These are phyloP conservation scores for Cercospora sesami DNA, from an alignment of 2,329 filamentous ascomycete genomes.

Conservation along the genomic window DNA sequence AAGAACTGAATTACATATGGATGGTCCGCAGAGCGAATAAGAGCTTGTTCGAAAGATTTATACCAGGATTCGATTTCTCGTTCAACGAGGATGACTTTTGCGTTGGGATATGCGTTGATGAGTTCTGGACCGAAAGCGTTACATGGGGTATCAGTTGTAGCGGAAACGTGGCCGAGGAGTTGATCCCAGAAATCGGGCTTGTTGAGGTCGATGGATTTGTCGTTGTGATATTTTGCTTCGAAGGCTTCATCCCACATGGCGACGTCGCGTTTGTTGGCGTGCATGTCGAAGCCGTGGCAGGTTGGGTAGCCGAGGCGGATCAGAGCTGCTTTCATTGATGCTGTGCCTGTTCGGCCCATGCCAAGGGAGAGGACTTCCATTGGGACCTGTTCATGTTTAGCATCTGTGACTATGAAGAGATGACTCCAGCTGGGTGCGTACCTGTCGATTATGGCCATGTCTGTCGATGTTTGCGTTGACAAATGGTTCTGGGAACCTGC, in stretches of 20 bases:
- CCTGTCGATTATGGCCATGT: slow-evolving; percentile 42
- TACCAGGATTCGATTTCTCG: slow-evolving; percentile 28
- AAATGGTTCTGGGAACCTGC: slow-evolving; percentile 48
- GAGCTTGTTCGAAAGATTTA: slow-evolving; percentile 22
- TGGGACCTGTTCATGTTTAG: slow-evolving; percentile 47
- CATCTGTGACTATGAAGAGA: not conserved
- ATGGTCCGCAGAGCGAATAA: slow-evolving; percentile 18
- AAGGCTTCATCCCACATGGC: slow-evolving; percentile 69
- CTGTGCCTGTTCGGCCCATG: slow-evolving; percentile 30
- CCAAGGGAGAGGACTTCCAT: slow-evolving; percentile 30
- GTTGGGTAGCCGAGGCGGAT: slow-evolving; percentile 27
- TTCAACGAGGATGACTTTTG: slow-evolving; percentile 30
- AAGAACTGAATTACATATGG: slow-evolving; percentile 3
- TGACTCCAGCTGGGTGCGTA: not conserved
- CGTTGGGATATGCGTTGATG: slow-evolving; percentile 33
- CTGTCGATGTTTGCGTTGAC: slow-evolving; percentile 64
- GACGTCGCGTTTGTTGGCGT: slow-evolving; percentile 59
- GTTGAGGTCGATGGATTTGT: slow-evolving; percentile 14
- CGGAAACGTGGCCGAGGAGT: slow-evolving; percentile 36
- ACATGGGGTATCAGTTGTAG: slow-evolving; percentile 38
- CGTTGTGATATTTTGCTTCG: slow-evolving; percentile 48
- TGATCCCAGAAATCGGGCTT: slow-evolving; percentile 33
- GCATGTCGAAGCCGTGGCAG: slow-evolving; percentile 29
- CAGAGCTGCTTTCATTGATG: slow-evolving; percentile 27
- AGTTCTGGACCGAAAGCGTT: slow-evolving; percentile 41